phyloP scores from a whole-genome alignment of 352 stramenopile species.

The Lagenidium sp. region DNA sequence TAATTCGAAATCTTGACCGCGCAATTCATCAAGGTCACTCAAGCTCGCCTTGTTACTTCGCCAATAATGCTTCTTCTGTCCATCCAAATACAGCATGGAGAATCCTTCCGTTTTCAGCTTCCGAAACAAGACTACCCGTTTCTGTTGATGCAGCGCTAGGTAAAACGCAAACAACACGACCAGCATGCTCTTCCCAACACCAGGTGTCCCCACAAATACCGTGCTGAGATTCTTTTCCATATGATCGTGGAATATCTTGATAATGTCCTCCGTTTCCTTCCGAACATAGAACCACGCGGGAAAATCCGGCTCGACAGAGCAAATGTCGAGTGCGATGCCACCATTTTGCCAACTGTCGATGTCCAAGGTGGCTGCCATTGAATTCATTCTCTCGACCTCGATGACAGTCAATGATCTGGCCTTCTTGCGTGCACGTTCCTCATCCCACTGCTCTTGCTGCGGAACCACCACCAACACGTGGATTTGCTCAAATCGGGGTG shows the following conservation, averaged over 20 bases:
- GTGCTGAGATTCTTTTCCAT: slow-evolving; percentile 8
- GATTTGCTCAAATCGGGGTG: neutral
- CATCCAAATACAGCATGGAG: slow-evolving; percentile 19
- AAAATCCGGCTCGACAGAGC: slow-evolving; percentile 15
- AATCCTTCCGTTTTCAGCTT: slow-evolving; percentile 15
- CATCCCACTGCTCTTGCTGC: neutral
- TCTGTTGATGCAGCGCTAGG: slow-evolving; percentile 16
- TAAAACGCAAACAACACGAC: slow-evolving; percentile 22
- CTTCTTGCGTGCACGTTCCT: slow-evolving; percentile 4
- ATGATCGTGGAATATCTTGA: slow-evolving; percentile 12
- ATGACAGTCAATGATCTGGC: slow-evolving; percentile 4
- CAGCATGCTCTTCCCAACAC: slow-evolving; percentile 17
- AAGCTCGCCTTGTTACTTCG: slow-evolving; percentile 9
- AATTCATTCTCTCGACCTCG: slow-evolving; percentile 2
- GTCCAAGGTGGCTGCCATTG: slow-evolving; percentile 1
- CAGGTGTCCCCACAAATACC: slow-evolving; percentile 17
- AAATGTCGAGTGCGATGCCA: slow-evolving; percentile 11
- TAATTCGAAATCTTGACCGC: slow-evolving; percentile 1
- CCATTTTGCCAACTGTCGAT: slow-evolving; percentile 4
- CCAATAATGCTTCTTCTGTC: slow-evolving; percentile 13
- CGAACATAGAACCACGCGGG: slow-evolving; percentile 19
- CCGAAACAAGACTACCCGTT: slow-evolving; percentile 20
- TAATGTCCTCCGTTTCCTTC: slow-evolving; percentile 16
- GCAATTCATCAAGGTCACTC: slow-evolving; percentile 10
- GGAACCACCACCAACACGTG: slow-evolving; percentile 8